Base-by-base conservation (phyloP, 129 eudicot species). In the Tagetes patula region DNA sequence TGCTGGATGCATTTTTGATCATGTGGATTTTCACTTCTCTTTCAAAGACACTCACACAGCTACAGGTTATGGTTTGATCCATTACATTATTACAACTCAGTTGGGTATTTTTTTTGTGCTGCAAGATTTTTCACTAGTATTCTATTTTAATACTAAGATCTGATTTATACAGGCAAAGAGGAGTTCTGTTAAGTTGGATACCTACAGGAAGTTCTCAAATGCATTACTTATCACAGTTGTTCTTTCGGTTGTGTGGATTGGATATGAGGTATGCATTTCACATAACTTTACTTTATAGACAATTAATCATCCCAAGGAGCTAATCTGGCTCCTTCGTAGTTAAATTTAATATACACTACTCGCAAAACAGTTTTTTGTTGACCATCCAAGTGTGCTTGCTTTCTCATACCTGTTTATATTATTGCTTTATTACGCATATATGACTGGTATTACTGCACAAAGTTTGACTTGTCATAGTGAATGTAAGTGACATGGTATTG, bases 21-120 rank as follows among this genome's bases (percentile, higher is more conserved):
- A 74, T 86, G 78, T 95, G 99, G 99, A 91, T 95, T 79, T 95
- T 95, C 74, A 95, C 99, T 69, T 95, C 99, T 72, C 97, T 95
- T 80, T 95, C 99, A 20, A 95, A 85, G 91, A 95, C 99, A 45
- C 87, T 95, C 45, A 91, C 93, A 71, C 99, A 91, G 69, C 83
- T 95, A 48, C 99, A 95, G 97, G 99, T 91, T 72, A 20, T 14
- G 45, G n/a, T 20, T 52, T 56, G 65, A 30, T 64, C 62, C 12
- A 60, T 66, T 31, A 46, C 12, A 47, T 49, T 27, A 32, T 38
- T 47, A 6, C 34, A 60, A 14, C 72, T 61, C 34, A 13, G 53
- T 61, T 65, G 33, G 8, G 73, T 54, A 27, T 13, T 73, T 53
- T 62, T 53, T 46, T 55, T 67, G 45, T 45, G 36, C 9, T 39